Percentiles rank a stretch among this genome's conserved stretches.
Conservation (phyloP, 148 eudicot species). For the Dianthus caryophyllus region DNA sequence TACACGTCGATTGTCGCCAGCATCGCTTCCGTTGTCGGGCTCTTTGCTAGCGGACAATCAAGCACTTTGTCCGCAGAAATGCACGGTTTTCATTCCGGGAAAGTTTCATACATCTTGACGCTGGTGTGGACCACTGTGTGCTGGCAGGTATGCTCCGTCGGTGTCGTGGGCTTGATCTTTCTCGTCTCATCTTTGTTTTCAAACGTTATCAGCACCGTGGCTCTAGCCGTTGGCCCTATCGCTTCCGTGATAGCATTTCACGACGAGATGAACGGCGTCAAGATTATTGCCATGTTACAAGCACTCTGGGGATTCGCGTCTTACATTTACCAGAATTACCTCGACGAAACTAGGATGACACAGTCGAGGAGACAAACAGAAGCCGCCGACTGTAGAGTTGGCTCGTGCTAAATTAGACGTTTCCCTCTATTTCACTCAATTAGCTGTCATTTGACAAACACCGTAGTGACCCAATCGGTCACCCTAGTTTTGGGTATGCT, state of each 20-base stretch:
- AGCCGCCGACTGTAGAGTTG: background rate
- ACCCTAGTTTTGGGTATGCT: background rate
- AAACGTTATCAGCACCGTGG: conserved; percentile 37
- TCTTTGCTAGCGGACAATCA: conserved; percentile 43
- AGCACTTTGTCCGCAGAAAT: conserved; percentile 32
- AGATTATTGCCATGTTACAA: conserved; percentile 36
- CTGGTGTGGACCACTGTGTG: conserved; percentile 34
- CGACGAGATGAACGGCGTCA: conserved; percentile 43
- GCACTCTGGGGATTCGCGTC: conserved; percentile 50
- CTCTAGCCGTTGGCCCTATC: conserved; percentile 42
- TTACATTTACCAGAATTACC: conserved; percentile 38
- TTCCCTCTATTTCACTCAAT: background rate
- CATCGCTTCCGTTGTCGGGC: conserved; percentile 24
- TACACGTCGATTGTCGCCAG: conserved; percentile 29
- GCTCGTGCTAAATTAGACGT: background rate
- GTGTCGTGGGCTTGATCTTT: conserved; percentile 31
- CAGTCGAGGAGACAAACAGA: background rate
- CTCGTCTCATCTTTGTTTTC: conserved; percentile 42
- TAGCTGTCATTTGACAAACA: background rate
- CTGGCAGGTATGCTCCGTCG: conserved; percentile 39
- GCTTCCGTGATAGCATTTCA: conserved; percentile 38
- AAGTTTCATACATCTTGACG: conserved; percentile 40
- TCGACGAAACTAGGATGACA: conserved; percentile 25
- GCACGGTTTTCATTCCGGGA: conserved; percentile 25
- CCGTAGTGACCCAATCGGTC: background rate